phyloP scores from a whole-genome alignment of 345 rosid species.

The Pseudoturritis turrita region DNA sequence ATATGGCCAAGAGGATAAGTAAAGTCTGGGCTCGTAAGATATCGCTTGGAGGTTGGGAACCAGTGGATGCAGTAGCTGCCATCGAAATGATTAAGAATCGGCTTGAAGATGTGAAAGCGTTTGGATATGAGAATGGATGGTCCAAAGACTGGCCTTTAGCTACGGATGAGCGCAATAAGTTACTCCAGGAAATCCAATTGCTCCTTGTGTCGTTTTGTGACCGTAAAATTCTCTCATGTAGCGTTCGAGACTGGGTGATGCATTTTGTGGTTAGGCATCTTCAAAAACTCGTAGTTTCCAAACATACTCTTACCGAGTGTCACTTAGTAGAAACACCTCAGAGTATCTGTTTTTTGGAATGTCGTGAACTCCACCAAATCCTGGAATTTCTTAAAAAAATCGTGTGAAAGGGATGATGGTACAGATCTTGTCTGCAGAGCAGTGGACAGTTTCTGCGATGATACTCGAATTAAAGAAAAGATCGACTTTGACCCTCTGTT shows the following conservation, averaged over 20 bases:
- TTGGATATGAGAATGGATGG: constrained; percentile 15
- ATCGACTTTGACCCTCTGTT: constrained; percentile 11
- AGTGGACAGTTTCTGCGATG: constrained; percentile 11
- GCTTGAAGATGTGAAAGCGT: not conserved
- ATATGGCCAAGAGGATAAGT: not conserved
- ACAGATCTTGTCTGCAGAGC: constrained; percentile 8
- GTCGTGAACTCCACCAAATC: constrained; percentile 6
- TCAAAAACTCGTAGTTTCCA: constrained; percentile 7
- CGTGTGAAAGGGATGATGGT: constrained; percentile 13
- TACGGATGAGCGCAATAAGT: not conserved
- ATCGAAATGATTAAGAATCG: not conserved
- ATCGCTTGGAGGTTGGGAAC: not conserved
- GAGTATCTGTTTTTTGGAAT: constrained; percentile 16
- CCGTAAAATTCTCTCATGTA: not conserved
- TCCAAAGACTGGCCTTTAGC: constrained; percentile 13
- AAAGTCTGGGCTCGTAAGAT: not conserved
- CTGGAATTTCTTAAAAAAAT: not conserved
- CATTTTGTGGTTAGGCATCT: not conserved
- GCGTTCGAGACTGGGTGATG: constrained; percentile 6
- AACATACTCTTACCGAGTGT: not conserved
- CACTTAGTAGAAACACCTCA: constrained; percentile 21
- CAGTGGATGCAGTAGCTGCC: constrained; percentile 6
- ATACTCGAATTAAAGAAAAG: constrained; percentile 15
- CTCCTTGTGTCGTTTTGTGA: not conserved
- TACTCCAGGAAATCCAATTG: not conserved